Evolutionary conservation across 305 asterid genomes (phyloP), one percentile per base, ranked within the genome.

Genomic region (Fraxinus nigra): DNA sequence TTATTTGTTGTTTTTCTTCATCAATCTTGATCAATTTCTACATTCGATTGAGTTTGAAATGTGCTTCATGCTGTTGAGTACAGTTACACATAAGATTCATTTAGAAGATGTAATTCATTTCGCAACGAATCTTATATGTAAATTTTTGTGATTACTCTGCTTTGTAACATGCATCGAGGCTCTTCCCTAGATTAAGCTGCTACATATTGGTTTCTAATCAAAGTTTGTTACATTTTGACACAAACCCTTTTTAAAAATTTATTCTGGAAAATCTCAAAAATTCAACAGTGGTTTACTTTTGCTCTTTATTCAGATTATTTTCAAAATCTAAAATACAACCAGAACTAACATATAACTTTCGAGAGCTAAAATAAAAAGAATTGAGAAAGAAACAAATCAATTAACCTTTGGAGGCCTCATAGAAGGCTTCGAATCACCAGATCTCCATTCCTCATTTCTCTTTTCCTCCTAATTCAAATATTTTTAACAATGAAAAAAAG

Each of bases 371-470:
- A 76, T 3, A 2, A 32, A 32, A 32, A 32, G 33, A 32, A 32
- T 32, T 32, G 33, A 32, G 33, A 32, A 32, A 2, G 32, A 28
- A 33, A 32, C 13, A 26, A 77, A 34, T 22, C 51, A 14, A 40
- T 3, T 28, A 18, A 89, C 87, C 88, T 78, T 81, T 28, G 81
- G 86, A 46, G 88, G 85, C 51, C 85, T 81, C 82, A 18, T 78
- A 33, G 79, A 65, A 30, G 87, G 89, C 80, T 79, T 81, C n/a
- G 82, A 81, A 86, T 76, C 85, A 80, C 83, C 84, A 4, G 91
- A 83, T 63, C 74, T 80, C 90, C 83, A 59, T 73, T 26, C 90
- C 22, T 89, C 87, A 78, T 82, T 84, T 77, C 86, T 87, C 85
- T 75, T 74, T 16, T 86, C 89, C 89, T 89, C 80, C 87, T 33